Conservation (phyloP, 768 basidiomycete genomes). For the Filobasidium wieringae region DNA sequence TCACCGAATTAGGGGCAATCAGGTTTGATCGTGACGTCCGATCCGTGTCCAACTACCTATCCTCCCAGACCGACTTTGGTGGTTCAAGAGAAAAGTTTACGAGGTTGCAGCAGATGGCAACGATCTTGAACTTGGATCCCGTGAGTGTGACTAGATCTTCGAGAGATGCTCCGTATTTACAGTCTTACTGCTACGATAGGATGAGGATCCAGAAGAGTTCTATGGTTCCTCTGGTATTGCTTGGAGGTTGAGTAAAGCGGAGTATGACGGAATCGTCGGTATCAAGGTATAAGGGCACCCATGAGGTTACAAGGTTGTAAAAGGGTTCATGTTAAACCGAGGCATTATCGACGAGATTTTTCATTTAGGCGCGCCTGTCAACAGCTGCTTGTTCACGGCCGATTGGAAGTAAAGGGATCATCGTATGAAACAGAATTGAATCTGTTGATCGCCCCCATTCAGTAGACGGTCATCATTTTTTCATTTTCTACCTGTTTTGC, state of each 20-base stretch:
- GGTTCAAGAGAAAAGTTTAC: constrained; percentile 85
- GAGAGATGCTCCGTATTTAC: constrained; percentile 40
- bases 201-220: constrained; percentile 89
- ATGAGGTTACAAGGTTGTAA: no score
- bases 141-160: constrained; percentile 17
- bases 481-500: no score
- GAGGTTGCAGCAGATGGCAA: constrained; percentile 84
- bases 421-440: no score
- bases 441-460: no score
- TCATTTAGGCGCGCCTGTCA: no score
- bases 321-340: no score
- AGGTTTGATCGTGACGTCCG: constrained; percentile 88
- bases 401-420: no score
- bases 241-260: constrained; percentile 68
- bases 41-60: constrained; percentile 66
- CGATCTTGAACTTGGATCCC: constrained; percentile 70
- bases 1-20: constrained; percentile 92
- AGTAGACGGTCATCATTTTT: no score
- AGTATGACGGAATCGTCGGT: constrained; percentile 58
- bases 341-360: no score
- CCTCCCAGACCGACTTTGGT: constrained; percentile 77
- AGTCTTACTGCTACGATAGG: constrained; percentile 44
- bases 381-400: no score
- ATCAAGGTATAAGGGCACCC: constrained; percentile 46
- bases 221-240: constrained; percentile 84